Evolutionary conservation across 83 land plant genomes (phyloP).

Genomic region (Picea engelmannii): DNA sequence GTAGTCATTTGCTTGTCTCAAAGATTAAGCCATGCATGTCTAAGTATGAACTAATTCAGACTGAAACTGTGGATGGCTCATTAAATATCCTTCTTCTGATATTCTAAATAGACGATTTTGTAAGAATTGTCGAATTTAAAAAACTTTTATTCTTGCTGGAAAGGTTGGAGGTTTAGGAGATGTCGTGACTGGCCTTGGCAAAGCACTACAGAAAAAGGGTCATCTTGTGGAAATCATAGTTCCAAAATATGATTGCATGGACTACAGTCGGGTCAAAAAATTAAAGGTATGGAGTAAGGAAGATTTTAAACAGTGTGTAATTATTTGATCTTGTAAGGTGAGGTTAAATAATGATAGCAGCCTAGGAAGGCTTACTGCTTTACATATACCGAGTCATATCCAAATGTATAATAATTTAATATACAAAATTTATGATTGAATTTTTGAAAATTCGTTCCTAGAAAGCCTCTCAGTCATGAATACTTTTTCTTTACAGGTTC

Average conservation of each 20-base stretch:
- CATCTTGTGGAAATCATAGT: constrained; percentile 94
- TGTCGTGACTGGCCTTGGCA: constrained; percentile 91
- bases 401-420: background rate
- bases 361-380: background rate
- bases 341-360: background rate
- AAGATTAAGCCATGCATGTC: too few relatives aligned
- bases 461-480: background rate
- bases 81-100: background rate
- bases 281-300: constrained; percentile 75
- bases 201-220: constrained; percentile 89
- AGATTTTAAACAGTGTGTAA: background rate
- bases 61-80: too few relatives aligned
- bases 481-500: constrained; percentile 42
- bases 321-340: background rate
- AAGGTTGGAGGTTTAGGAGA: constrained; percentile 99
- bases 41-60: too few relatives aligned
- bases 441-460: background rate
- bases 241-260: constrained; percentile 98
- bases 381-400: background rate
- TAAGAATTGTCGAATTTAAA: background rate
- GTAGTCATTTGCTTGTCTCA: too few relatives aligned
- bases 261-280: constrained; percentile 52
- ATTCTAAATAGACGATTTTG: background rate
- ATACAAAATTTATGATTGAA: background rate
- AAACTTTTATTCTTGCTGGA: constrained; percentile 12